These are phyloP conservation scores for Ganoderma lingzhi DNA, from an alignment of 1,284 basidiomycete genomes.

Conservation along the genomic window DNA sequence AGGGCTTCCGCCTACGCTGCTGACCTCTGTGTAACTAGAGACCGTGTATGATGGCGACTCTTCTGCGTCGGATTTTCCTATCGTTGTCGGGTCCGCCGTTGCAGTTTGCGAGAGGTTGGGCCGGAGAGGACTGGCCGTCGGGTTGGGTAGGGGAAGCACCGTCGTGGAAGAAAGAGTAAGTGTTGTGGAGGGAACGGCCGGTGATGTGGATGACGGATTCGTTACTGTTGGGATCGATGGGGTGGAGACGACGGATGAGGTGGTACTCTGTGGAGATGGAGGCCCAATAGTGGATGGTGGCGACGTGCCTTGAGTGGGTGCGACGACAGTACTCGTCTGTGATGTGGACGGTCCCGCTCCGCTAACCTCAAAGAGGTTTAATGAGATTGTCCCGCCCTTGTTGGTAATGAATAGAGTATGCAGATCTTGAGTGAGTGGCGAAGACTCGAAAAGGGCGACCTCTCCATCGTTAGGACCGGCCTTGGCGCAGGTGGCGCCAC, in stretches of 20 bases:
- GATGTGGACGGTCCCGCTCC: neutral
- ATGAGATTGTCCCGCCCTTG: neutral
- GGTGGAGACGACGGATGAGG: neutral
- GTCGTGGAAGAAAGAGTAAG: too few relatives aligned
- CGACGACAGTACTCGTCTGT: too few relatives aligned
- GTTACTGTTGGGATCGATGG: too few relatives aligned
- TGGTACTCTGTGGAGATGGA: neutral
- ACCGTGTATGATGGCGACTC: neutral
- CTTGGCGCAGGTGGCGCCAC: neutral
- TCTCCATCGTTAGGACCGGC: neutral
- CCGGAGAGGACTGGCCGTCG: too few relatives aligned
- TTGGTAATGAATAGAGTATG: neutral
- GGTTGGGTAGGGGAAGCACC: too few relatives aligned
- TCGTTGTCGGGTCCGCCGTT: too few relatives aligned
- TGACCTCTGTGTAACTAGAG: neutral
- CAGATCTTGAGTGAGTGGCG: neutral
- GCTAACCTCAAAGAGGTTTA: neutral
- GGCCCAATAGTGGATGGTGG: too few relatives aligned
- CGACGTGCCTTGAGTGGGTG: too few relatives aligned
- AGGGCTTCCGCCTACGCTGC: neutral
- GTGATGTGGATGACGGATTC: too few relatives aligned
- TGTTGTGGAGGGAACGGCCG: too few relatives aligned
- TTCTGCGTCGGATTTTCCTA: too few relatives aligned
- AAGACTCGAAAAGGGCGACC: neutral
- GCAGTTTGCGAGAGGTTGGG: too few relatives aligned